A percentile compares a stretch with the other conserved stretches of the same genome.
Evolutionary conservation across 129 eudicot genomes (phyloP).

Genomic region (Flaveria sonorensis): DNA sequence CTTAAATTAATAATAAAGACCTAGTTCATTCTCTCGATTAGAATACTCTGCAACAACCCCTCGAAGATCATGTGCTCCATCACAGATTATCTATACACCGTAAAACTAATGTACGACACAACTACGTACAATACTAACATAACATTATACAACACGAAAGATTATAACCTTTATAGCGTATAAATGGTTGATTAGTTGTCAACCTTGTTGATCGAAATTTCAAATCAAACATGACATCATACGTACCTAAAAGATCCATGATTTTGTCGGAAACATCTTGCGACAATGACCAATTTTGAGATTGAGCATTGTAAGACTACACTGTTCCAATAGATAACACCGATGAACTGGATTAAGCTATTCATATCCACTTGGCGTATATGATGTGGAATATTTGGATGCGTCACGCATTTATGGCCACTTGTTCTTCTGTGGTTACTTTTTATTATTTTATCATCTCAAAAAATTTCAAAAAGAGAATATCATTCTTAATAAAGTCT

Average conservation of each 20-base stretch:
- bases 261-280: slow-evolving; percentile 17
- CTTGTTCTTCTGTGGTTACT: background rate
- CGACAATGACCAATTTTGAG: background rate
- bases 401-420: slow-evolving; percentile 7
- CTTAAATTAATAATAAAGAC: too few species aligned
- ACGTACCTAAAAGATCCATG: background rate
- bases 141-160: too few species aligned
- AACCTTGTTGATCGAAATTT: background rate
- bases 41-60: too few species aligned
- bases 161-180: too few species aligned
- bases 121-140: too few species aligned
- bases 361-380: slow-evolving; percentile 18
- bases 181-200: background rate
- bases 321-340: slow-evolving; percentile 29
- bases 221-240: background rate
- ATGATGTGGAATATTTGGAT: slow-evolving; percentile 29
- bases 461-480: too few species aligned
- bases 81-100: too few species aligned
- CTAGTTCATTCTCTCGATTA: too few species aligned
- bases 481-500: background rate
- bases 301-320: background rate
- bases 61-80: too few species aligned
- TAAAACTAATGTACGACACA: too few species aligned
- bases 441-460: background rate
- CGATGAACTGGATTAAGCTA: slow-evolving; percentile 13